These are phyloP conservation scores for Ophiostoma piceae DNA, from an alignment of 2,329 filamentous ascomycete genomes.

Conservation along the genomic window DNA sequence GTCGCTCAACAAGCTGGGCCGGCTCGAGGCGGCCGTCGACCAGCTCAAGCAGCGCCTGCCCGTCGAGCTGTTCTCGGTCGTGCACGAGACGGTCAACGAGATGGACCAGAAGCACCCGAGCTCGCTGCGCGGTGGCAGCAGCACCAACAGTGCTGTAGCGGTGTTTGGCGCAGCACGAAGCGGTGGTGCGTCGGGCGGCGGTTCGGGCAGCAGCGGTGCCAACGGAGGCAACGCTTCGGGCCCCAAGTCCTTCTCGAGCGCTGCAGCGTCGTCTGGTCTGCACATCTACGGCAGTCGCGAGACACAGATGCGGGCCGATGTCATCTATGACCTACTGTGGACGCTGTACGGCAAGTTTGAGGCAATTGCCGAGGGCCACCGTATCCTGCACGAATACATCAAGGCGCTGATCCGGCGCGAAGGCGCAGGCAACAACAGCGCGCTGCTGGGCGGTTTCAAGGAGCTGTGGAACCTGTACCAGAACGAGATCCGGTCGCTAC, in stretches of 20 bases:
- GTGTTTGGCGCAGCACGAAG: constrained; percentile 2
- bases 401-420: constrained; percentile 80
- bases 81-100: constrained; percentile 91
- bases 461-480: constrained; percentile 98
- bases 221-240: constrained; percentile 33
- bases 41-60: constrained; percentile 88
- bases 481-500: constrained; percentile 88
- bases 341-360: constrained; percentile 95
- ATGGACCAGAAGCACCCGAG: constrained; percentile 90
- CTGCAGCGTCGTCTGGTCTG: constrained; percentile 37
- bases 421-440: constrained; percentile 57
- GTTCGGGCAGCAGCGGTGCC: constrained; percentile 3
- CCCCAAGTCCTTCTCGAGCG: constrained; percentile 34
- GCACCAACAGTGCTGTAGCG: not conserved
- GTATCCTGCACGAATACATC: constrained; percentile 88
- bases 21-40: constrained; percentile 79
- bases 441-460: constrained; percentile 81
- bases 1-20: constrained; percentile 80
- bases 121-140: constrained; percentile 55
- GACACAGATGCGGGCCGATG: constrained; percentile 71
- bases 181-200: not conserved
- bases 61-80: constrained; percentile 87
- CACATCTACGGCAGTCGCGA: constrained; percentile 63
- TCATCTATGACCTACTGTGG: constrained; percentile 87
- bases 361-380: constrained; percentile 90